phyloP scores from a whole-genome alignment of 139 green algal genomes.

The Tetradesmus lagerheimii region DNA sequence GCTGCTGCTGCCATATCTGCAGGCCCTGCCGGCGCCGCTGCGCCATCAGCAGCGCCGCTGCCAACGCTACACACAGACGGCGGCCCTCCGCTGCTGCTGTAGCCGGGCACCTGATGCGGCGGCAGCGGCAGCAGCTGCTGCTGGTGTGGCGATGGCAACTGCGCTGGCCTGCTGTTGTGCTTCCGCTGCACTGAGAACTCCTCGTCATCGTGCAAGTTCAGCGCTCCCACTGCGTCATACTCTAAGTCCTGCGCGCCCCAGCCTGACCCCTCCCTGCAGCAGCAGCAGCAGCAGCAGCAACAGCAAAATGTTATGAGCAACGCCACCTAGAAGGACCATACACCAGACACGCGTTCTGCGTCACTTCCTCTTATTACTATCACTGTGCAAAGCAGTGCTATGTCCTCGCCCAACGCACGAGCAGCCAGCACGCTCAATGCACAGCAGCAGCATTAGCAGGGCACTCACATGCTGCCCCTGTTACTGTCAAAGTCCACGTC shows the following conservation, averaged over 20 bases:
- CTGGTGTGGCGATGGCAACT: background rate
- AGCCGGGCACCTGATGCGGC: conserved; percentile 1
- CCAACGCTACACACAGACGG: background rate
- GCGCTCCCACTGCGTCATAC: conserved; percentile 40
- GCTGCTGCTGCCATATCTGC: conserved; percentile 4
- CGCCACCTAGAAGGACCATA: background rate
- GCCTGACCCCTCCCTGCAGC: conserved; percentile 13
- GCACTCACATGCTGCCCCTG: conserved; percentile 36
- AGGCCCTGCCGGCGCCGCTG: background rate
- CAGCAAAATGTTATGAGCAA: too few species aligned
- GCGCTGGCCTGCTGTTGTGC: background rate
- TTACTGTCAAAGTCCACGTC: conserved; percentile 42
- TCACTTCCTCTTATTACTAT: too few species aligned
- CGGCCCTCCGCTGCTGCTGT: background rate
- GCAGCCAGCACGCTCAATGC: too few species aligned
- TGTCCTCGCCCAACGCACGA: background rate
- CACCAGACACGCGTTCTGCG: too few species aligned
- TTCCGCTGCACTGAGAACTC: conserved; percentile 5
- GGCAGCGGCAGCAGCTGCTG: conserved; percentile 31
- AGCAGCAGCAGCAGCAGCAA: conserved; percentile 3
- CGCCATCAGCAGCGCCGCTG: background rate
- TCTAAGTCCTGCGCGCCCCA: conserved; percentile 40
- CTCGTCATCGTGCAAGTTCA: conserved; percentile 50
- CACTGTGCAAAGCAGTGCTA: too few species aligned
- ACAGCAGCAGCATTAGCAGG: background rate